Evolutionary conservation across 2,329 filamentous ascomycete genomes (phyloP).

Genomic region (Clonostachys byssicola): DNA sequence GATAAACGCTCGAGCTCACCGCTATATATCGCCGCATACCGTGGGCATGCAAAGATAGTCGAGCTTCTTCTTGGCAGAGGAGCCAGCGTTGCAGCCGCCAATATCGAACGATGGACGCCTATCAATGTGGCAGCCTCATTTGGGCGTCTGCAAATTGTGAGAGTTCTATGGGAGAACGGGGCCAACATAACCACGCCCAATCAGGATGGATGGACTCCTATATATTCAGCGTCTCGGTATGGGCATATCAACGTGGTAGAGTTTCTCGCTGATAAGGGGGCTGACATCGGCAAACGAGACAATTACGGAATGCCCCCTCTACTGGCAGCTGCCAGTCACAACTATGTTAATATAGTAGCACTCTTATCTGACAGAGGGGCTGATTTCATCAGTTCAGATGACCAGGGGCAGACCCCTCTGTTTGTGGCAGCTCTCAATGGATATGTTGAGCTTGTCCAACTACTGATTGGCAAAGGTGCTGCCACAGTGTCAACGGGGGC

Average conservation of each 20-base stretch:
- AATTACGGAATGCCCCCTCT: neutral
- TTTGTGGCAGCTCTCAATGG: neutral
- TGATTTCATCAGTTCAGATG: neutral
- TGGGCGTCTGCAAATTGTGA: neutral
- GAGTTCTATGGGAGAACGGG: neutral
- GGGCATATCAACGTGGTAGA: neutral
- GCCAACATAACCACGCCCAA: neutral
- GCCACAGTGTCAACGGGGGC: no score
- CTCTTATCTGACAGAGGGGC: no score
- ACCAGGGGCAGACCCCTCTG: neutral
- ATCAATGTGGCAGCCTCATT: neutral
- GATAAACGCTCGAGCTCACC: neutral
- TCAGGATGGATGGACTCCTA: neutral
- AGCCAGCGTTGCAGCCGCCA: neutral
- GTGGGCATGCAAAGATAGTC: neutral
- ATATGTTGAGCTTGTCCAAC: neutral
- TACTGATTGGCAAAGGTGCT: neutral
- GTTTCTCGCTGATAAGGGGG: neutral
- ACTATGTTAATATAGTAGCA: no score
- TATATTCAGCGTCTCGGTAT: neutral
- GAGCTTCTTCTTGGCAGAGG: neutral
- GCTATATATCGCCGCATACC: neutral
- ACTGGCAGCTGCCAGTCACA: no score
- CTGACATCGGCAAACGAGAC: neutral
- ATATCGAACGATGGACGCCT: neutral